Evolutionary conservation across 345 rosid genomes (phyloP), one percentile per base, ranked within the genome.

Genomic region (Durio zibethinus): DNA sequence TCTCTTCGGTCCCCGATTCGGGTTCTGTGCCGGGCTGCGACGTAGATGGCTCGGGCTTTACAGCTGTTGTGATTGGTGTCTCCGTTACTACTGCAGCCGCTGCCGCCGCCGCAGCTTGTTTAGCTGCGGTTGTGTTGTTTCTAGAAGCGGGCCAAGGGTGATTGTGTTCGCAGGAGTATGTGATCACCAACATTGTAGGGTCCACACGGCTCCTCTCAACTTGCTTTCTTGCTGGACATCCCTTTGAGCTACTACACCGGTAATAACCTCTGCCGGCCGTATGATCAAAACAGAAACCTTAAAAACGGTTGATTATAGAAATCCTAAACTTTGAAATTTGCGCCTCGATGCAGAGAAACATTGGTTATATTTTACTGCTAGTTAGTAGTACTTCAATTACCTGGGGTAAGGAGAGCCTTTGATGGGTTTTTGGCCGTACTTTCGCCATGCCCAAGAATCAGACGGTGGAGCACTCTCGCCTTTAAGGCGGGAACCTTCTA

Each of bases 381-480:
- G 33, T 57, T n/a, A 20, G 10, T 69, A n/a, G 33, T 48, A 7
- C 2, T 59, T 31, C n/a, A 18, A 6, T 25, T 74, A 90, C 97
- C 97, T 91, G 23, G 99, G 99, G 80, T 91, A 96, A 29, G 96
- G 96, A 18, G 99, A 92, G 42, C 99, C 99, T 79, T 96, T 96
- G 89, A 96, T 93, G 80, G 99, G 99, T 79, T 96, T 96, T 73
- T 96, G 99, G 52, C 99, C 99, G 78, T 96, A 96, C 78, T 96
- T 96, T 77, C 99, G 80, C 99, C 99, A 96, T 0, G 99, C 97
- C 98, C 98, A 96, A 11, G 98, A 96, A 84, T 96, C 99, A 0
- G 98, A 84, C 62, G 98, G 99, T 14, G 95, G 89, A 43, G 93
- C 86, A 56, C 86, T 80, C 68, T 93, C 98, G 0, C 98, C 95